A percentile compares a stretch with the other conserved stretches of the same genome.
Evolutionary conservation across 441 rosid genomes (phyloP).

Genomic region (Arabidopsis lyrata): DNA sequence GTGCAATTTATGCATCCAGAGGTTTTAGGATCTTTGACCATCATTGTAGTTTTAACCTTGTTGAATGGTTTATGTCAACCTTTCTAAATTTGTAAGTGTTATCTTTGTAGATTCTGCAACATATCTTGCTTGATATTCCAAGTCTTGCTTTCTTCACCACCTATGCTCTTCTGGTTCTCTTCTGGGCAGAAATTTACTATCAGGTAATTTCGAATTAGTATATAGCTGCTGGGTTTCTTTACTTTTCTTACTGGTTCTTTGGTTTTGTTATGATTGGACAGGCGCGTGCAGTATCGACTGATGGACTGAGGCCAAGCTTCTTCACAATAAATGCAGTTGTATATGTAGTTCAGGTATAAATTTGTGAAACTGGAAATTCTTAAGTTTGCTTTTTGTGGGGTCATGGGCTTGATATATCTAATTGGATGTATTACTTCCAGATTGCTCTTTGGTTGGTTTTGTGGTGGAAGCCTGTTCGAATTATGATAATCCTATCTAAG

Average conservation of each 20-base stretch:
- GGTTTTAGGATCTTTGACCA: conserved; percentile 44
- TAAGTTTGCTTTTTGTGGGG: conserved; percentile 10
- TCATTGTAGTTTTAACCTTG: not conserved
- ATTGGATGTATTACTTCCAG: conserved; percentile 48
- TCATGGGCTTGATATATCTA: not conserved
- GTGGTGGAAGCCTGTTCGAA: conserved; percentile 81
- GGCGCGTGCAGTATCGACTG: conserved; percentile 94
- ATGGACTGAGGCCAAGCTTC: conserved; percentile 86
- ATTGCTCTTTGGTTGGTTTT: conserved; percentile 79
- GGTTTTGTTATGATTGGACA: conserved; percentile 43
- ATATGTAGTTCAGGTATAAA: conserved; percentile 79
- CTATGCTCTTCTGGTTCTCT: conserved; percentile 83
- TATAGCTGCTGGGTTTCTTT: not conserved
- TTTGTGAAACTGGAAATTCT: not conserved
- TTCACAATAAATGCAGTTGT: conserved; percentile 76
- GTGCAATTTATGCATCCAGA: conserved; percentile 68
- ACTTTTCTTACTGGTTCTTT: not conserved
- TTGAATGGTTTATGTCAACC: not conserved
- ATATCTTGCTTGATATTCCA: conserved; percentile 83
- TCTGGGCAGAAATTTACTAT: conserved; percentile 96
- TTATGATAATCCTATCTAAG: conserved; percentile 68
- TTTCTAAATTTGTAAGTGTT: conserved; percentile 24
- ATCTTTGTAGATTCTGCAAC: conserved; percentile 69
- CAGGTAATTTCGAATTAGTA: conserved; percentile 58
- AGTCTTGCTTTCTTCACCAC: conserved; percentile 95